Base-by-base conservation (phyloP, 805 yeast species). In the Candida yuanshanica region DNA sequence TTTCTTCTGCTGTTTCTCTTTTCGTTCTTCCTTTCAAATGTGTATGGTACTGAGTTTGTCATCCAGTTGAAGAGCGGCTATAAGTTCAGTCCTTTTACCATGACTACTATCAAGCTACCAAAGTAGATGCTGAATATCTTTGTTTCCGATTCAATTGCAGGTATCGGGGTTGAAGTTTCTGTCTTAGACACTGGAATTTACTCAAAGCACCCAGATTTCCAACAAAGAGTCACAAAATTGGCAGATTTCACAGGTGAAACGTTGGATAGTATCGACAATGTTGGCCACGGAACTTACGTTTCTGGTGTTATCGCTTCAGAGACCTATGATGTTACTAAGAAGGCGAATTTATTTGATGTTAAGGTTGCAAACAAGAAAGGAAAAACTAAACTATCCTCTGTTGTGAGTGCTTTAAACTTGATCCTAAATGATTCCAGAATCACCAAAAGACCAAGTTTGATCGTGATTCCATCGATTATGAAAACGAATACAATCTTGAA, bases 261-360 rank as follows among this genome's bases (percentile, higher is more conserved):
- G 20, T 51, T 51, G 5, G 53, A 41, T 17, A 26, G 32, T 7
- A 54, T 51, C 7, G 66, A 63, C 33, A 51, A 53, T 12, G 65
- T 74, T 53, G 80, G 79, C 4, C 82, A 77, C 52, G 83, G 82
- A 1, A 74, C 80, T 1, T 76, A 74, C 36, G 68, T 77, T 18
- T 80, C 82, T 0, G 81, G 80, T 3, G 57, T 75, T 9, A 59
- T 74, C 32, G 79, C 77, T 0, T 69, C 79, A 2, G 63, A 63
- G 29, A 60, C 74, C 1, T 74, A 63, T 51, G 83, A 83, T 3
- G 76, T 74, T 18, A 69, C 80, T 18, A 77, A 77, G 50, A 58
- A 62, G 44, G 62, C 65, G 26, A 64, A 62, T 38, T 45, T 70
- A 33, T 59, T 72, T 31, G 77, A 73, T 44, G 63, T 68, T 39